Percentiles rank a stretch among this genome's conserved stretches.
phyloP scores from a whole-genome alignment of 257 asterid genomes.

The Striga asiatica region DNA sequence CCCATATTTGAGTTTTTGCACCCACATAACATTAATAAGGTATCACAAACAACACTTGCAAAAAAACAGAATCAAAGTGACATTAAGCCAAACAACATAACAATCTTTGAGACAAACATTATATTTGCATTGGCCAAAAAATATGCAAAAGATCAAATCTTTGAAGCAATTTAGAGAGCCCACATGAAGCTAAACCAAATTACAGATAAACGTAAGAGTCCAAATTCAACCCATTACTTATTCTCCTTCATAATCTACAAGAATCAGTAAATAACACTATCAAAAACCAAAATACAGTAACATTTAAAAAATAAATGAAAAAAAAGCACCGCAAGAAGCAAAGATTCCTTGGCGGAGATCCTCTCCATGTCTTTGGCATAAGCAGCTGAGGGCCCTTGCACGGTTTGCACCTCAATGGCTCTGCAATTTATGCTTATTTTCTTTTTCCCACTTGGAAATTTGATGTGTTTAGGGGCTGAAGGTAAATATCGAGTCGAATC shows the following conservation, averaged over 20 bases:
- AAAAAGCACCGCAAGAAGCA: slow-evolving; percentile 56
- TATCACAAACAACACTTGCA: no score
- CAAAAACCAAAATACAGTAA: not conserved
- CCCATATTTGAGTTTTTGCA: no score
- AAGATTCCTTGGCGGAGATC: slow-evolving; percentile 67
- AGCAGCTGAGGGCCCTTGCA: slow-evolving; percentile 58
- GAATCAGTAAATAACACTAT: not conserved
- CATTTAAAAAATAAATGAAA: not conserved
- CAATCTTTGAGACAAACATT: not conserved
- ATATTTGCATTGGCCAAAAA: not conserved
- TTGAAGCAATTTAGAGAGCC: not conserved
- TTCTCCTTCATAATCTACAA: not conserved
- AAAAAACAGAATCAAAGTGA: no score
- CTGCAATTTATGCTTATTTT: slow-evolving; percentile 20
- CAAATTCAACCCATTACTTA: slow-evolving; percentile 8
- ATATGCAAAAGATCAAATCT: not conserved
- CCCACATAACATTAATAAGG: no score
- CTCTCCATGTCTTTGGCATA: slow-evolving; percentile 81
- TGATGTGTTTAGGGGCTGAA: not conserved
- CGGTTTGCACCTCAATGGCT: slow-evolving; percentile 54
- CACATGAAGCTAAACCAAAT: not conserved
- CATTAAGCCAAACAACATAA: no score
- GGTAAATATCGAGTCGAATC: slow-evolving; percentile 1
- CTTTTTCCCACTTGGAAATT: slow-evolving; percentile 7
- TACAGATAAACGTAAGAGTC: not conserved